Evolutionary conservation across 2,329 filamentous ascomycete genomes (phyloP).

Genomic region (Tricladium varicosporioides): DNA sequence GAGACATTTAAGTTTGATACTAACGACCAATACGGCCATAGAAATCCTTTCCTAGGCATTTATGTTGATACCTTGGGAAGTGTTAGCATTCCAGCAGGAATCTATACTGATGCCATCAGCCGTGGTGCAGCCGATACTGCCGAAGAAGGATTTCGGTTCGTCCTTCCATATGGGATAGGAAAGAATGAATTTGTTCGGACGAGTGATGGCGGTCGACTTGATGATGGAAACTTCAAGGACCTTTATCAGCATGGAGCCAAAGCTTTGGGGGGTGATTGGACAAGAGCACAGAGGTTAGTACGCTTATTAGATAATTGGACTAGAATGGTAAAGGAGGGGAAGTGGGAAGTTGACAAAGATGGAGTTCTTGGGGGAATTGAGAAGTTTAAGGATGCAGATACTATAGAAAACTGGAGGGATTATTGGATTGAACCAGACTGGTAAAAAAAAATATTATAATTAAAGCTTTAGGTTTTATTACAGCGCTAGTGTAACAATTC

Average conservation of each 20-base stretch:
- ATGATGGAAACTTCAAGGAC: constrained; percentile 9
- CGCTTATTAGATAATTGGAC: constrained; percentile 13
- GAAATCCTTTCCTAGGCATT: background rate
- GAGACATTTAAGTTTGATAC: background rate
- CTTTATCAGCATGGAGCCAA: constrained; percentile 14
- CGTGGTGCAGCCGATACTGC: constrained; percentile 1
- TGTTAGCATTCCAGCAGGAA: constrained; percentile 7
- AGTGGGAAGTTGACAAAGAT: constrained; percentile 12
- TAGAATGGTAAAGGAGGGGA: constrained; percentile 10
- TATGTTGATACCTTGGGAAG: background rate
- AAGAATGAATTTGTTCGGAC: constrained; percentile 2
- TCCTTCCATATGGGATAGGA: constrained; percentile 10
- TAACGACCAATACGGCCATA: background rate
- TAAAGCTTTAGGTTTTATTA: no score
- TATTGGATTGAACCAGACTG: no score
- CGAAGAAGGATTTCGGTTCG: constrained; percentile 11
- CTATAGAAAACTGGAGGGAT: no score
- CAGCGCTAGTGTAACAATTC: no score
- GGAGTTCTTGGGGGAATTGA: constrained; percentile 11
- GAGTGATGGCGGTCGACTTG: constrained; percentile 7
- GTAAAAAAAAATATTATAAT: no score
- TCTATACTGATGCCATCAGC: constrained; percentile 5
- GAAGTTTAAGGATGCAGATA: constrained; percentile 12
- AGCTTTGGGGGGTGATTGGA: constrained; percentile 10
- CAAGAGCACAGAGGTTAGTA: constrained; percentile 8